These are phyloP conservation scores for Phialocephala subalpina DNA, from an alignment of 2,329 filamentous ascomycete species.

Conservation along the genomic window DNA sequence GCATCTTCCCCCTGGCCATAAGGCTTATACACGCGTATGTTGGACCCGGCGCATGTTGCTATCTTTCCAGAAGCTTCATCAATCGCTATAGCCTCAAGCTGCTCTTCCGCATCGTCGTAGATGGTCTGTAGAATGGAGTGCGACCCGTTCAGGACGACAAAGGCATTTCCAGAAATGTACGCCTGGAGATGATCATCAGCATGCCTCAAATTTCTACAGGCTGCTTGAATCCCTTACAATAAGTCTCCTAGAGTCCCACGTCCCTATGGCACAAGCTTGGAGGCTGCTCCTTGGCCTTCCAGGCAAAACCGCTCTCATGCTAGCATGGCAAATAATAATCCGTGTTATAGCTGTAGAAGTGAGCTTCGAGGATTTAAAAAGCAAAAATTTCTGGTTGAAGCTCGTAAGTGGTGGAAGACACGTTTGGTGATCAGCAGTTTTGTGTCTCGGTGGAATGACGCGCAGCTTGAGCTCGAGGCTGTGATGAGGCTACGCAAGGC, in stretches of 20 bases:
- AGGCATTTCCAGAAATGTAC: slow-evolving; percentile 89
- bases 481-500: slow-evolving; percentile 14
- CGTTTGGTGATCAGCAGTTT: not conserved
- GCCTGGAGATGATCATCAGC: slow-evolving; percentile 57
- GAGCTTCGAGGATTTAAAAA: not conserved
- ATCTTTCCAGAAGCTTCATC: slow-evolving; percentile 88
- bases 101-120: slow-evolving; percentile 76
- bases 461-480: not conserved
- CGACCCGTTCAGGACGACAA: slow-evolving; percentile 82
- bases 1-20: slow-evolving; percentile 74
- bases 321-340: slow-evolving; percentile 41
- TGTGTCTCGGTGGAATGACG: slow-evolving; percentile 14
- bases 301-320: slow-evolving; percentile 81
- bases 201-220: not conserved
- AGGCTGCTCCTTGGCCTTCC: slow-evolving; percentile 80
- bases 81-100: slow-evolving; percentile 78
- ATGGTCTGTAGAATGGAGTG: slow-evolving; percentile 85
- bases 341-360: not conserved
- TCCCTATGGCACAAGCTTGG: slow-evolving; percentile 77
- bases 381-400: not conserved
- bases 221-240: slow-evolving; percentile 62
- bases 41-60: slow-evolving; percentile 72
- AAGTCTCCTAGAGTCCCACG: slow-evolving; percentile 76
- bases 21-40: slow-evolving; percentile 81
- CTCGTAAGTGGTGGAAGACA: not conserved